Evolutionary conservation across 2,329 filamentous ascomycete genomes (phyloP).

Genomic region (Diplodia scrobiculata): DNA sequence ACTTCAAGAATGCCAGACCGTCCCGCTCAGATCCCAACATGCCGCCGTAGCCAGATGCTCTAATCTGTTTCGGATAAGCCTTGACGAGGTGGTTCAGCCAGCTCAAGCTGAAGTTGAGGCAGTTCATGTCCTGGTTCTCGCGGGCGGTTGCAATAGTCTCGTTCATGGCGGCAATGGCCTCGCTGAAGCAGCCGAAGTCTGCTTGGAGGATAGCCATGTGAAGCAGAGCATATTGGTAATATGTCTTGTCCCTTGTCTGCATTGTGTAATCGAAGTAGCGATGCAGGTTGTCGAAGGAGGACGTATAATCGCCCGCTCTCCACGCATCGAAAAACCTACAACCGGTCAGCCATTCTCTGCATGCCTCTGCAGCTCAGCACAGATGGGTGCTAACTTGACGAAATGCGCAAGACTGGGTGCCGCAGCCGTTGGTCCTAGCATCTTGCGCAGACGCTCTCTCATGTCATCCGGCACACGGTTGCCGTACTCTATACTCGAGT

Average conservation of each 20-base stretch:
- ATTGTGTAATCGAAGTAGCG: constrained; percentile 97
- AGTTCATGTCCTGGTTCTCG: constrained; percentile 88
- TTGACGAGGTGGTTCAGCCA: constrained; percentile 97
- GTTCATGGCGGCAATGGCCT: constrained; percentile 91
- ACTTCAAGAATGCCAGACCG: constrained; percentile 77
- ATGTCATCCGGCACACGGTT: constrained; percentile 75
- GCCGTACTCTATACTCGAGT: constrained; percentile 62
- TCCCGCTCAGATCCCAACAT: constrained; percentile 79
- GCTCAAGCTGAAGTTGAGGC: constrained; percentile 90
- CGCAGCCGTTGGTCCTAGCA: constrained; percentile 68
- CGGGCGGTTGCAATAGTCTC: constrained; percentile 93
- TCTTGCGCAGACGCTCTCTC: constrained; percentile 67
- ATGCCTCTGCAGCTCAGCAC: too few relatives aligned
- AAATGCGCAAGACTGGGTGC: constrained; percentile 76
- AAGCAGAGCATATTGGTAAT: constrained; percentile 92
- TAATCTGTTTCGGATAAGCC: constrained; percentile 74
- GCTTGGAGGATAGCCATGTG: constrained; percentile 92
- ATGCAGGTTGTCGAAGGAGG: constrained; percentile 86
- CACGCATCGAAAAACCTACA: constrained; percentile 83
- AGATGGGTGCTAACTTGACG: constrained; percentile 56
- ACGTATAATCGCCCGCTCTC: constrained; percentile 85
- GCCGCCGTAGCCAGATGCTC: constrained; percentile 68
- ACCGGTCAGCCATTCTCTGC: neutral
- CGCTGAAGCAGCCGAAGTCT: constrained; percentile 87
- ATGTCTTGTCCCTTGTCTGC: constrained; percentile 77